Evolutionary conservation across 306 rosid species (phyloP), one percentile per base, ranked within the genome.

Genomic region (Vigna hirtella): DNA sequence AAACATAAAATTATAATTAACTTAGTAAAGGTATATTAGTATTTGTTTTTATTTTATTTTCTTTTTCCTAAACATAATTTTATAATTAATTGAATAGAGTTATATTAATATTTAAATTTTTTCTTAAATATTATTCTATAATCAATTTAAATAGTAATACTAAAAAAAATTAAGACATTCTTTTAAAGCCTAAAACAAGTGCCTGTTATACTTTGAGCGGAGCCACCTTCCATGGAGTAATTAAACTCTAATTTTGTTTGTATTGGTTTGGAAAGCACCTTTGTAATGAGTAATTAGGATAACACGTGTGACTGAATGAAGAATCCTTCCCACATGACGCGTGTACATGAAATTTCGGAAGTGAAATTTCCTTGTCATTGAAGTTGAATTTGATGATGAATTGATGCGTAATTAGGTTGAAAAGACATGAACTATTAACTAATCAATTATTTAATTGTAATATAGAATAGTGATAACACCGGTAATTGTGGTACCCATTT

Each of bases 391-490:
- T 85, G 69, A 7, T 53, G 22, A 82, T 61, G 52, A 79, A 50
- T 2, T 75, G 77, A 67, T 59, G 50, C 81, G 90, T 65, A 86
- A 79, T 77, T 83, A 65, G 51, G 68, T 18, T 69, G 89, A 80
- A 84, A 84, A 40, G 88, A 82, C 94, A 70, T 56, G 70, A 75
- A 82, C 38, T 42, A 43, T 85, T 77, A 71, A 66, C 48, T 67
- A 57, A 78, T 26, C 26, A 26, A 80, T 57, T 49, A 2, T 61
- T 77, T 72, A 6, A 74, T 48, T 81, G 53, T 66, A 63, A 66
- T 30, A 61, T 30, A 32, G 26, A 58, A 81, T 66, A 50, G 28
- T 78, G 32, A 24, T 61, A 59, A 26, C 17, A 13, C 65, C 59
- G 48, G 80, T 40, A 36, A 38, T 40, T 15, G 14, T 69, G 74